These are phyloP conservation scores for Saccharomyces hybrid DNA, from an alignment of 1,139 yeast species.

Conservation along the genomic window DNA sequence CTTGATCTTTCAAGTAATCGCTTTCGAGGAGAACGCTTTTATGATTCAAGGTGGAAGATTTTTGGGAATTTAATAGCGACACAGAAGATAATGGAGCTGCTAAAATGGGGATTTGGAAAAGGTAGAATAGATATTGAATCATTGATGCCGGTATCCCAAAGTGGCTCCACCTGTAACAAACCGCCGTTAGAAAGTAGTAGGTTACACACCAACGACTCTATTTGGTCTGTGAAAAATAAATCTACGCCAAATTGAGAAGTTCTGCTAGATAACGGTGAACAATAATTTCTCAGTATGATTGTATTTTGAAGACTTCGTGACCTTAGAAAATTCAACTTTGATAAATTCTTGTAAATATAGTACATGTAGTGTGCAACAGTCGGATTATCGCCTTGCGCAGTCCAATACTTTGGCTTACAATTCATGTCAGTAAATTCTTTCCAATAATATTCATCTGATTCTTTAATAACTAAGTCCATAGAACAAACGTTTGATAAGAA, in stretches of 20 bases:
- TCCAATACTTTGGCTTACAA: constrained; percentile 21
- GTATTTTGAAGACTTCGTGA: constrained; percentile 14
- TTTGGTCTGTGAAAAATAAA: constrained; percentile 20
- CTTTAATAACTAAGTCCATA: constrained; percentile 23
- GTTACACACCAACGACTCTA: constrained; percentile 25
- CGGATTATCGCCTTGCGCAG: constrained; percentile 27
- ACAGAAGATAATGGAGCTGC: constrained; percentile 29
- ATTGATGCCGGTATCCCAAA: constrained; percentile 23
- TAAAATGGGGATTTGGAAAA: constrained; percentile 26
- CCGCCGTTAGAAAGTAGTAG: constrained; percentile 26
- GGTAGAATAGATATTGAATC: constrained; percentile 23
- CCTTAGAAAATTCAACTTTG: constrained; percentile 16
- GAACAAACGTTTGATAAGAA: constrained; percentile 21
- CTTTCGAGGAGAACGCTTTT: neutral
- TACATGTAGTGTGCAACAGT: constrained; percentile 30
- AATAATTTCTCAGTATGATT: constrained; percentile 20
- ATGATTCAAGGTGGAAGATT: neutral
- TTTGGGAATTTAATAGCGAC: constrained; percentile 10
- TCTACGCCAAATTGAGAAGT: constrained; percentile 25
- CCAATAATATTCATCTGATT: constrained; percentile 27
- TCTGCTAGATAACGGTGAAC: constrained; percentile 20
- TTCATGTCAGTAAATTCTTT: constrained; percentile 17
- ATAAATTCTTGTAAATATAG: constrained; percentile 17
- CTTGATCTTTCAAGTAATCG: neutral
- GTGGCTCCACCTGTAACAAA: constrained; percentile 22